Evolutionary conservation across 345 rosid genomes (phyloP), one percentile per base, ranked within the genome.

Genomic region (Camelina neglecta): DNA sequence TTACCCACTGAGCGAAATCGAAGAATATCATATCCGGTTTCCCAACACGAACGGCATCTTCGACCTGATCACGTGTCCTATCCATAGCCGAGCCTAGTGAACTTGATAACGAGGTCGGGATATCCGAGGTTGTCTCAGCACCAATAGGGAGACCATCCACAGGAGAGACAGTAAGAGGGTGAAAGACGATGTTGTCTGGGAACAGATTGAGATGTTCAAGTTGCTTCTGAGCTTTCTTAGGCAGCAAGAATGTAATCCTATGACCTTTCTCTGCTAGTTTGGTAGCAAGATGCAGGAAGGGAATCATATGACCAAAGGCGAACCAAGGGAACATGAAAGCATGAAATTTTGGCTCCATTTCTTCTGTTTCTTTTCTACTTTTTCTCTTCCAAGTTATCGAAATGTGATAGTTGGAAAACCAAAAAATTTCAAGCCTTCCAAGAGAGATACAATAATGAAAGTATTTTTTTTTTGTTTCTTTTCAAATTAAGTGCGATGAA

Each of bases 271-370:
- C 70, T 3, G 86, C 87, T 11, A 88, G 78, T 26, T 72, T 73
- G 72, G 82, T 88, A 6, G 90, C 62, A 16, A 88, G 84, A 64
- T 83, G 88, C 35, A 86, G 76, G 31, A 53, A 86, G 0, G 88
- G 88, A 9, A 80, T 84, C 65, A 87, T 75, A 44, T 84, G 92
- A 10, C 92, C 92, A 21, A 75, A 35, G 2, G 86, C 88, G 16
- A 85, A 68, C 86, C 86, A 85, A 2, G 88, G 89, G 65, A 87
- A 76, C 89, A 85, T 83, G 36, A 81, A 76, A 4, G 77, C 35
- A 24, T 79, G 84, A 53, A 84, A 73, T 16, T 59, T 73, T 23
- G 16, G 3, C 2, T 8, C 45, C 29, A 33, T 33, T 12, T 62
- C 44, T 12, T 62, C 44, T 63, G 21, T n/a, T 59, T 64, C 36